Evolutionary conservation across 352 stramenopile genomes (phyloP).

Genomic region (Globisporangium iwayamae): DNA sequence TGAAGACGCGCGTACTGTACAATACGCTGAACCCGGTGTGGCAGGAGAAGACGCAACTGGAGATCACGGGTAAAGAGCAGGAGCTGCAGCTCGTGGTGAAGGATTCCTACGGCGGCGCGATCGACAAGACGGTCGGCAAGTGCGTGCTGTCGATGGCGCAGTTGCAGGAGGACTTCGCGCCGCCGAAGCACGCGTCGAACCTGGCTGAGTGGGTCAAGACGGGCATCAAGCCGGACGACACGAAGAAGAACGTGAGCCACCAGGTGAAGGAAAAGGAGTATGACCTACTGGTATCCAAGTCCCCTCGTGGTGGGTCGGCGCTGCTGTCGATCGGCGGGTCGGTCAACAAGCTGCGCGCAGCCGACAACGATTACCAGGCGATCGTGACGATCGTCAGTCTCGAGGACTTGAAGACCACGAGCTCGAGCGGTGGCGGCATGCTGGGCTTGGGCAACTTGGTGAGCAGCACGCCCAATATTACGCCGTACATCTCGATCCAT

Average conservation of each 20-base stretch:
- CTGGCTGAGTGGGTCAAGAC: slow-evolving; percentile 81
- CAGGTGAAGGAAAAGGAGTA: slow-evolving; percentile 77
- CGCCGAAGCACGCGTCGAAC: slow-evolving; percentile 66
- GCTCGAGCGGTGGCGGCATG: slow-evolving; percentile 59
- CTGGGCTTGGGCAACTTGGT: slow-evolving; percentile 72
- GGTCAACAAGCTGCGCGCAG: slow-evolving; percentile 19
- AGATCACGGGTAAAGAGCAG: slow-evolving; percentile 43
- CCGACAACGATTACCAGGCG: slow-evolving; percentile 60
- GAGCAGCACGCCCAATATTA: slow-evolving; percentile 73
- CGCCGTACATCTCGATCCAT: slow-evolving; percentile 75
- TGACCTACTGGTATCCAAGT: slow-evolving; percentile 56
- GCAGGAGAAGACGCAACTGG: slow-evolving; percentile 69
- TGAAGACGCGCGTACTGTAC: slow-evolving; percentile 79
- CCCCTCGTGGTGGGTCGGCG: slow-evolving; percentile 23
- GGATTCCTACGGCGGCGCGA: slow-evolving; percentile 75
- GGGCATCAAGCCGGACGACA: slow-evolving; percentile 68
- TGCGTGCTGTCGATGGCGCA: slow-evolving; percentile 68
- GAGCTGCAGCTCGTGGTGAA: slow-evolving; percentile 81
- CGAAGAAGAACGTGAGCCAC: slow-evolving; percentile 82
- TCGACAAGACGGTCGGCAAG: slow-evolving; percentile 80
- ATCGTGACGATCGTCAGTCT: slow-evolving; percentile 64
- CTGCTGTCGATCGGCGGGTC: slow-evolving; percentile 23
- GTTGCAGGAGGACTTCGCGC: slow-evolving; percentile 74
- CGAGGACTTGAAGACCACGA: slow-evolving; percentile 56
- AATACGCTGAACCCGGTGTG: slow-evolving; percentile 83